These are phyloP conservation scores for Ustilaginoidea virens DNA, from an alignment of 2,329 filamentous ascomycete genomes.

Conservation along the genomic window DNA sequence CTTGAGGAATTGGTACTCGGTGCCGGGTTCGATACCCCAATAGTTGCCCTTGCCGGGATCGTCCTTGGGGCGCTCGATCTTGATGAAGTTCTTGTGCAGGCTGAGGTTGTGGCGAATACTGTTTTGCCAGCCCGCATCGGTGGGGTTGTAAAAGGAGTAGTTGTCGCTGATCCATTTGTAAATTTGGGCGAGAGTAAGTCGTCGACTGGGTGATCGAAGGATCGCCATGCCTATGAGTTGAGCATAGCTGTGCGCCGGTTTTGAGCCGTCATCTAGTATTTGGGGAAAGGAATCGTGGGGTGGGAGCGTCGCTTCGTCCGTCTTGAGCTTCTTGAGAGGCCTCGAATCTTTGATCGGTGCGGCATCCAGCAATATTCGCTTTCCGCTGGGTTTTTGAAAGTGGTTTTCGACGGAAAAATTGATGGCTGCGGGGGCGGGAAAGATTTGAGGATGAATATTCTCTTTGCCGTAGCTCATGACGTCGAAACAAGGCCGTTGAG, in stretches of 20 bases:
- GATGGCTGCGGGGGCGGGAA: constrained; percentile 29
- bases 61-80: constrained; percentile 90
- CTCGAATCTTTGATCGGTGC: constrained; percentile 56
- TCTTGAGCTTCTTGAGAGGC: constrained; percentile 51
- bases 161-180: constrained; percentile 99
- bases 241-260: constrained; percentile 87
- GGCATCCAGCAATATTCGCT: constrained; percentile 56
- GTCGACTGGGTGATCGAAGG: constrained; percentile 65
- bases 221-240: constrained; percentile 96
- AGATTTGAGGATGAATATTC: constrained; percentile 36
- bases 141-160: constrained; percentile 71
- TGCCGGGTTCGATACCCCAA: constrained; percentile 84
- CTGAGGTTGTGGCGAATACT: constrained; percentile 97
- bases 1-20: constrained; percentile 79
- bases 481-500: constrained; percentile 35
- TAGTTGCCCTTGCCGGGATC: constrained; percentile 97
- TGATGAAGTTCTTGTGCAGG: constrained; percentile 90
- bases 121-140: constrained; percentile 93
- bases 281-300: constrained; percentile 65
- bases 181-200: constrained; percentile 82
- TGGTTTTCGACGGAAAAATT: constrained; percentile 36
- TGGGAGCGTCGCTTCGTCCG: constrained; percentile 43
- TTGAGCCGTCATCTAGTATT: constrained; percentile 72
- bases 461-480: constrained; percentile 34
- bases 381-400: constrained; percentile 36